These are phyloP conservation scores for Phytophthora fragariae DNA, from an alignment of 352 stramenopile genomes.

Conservation along the genomic window DNA sequence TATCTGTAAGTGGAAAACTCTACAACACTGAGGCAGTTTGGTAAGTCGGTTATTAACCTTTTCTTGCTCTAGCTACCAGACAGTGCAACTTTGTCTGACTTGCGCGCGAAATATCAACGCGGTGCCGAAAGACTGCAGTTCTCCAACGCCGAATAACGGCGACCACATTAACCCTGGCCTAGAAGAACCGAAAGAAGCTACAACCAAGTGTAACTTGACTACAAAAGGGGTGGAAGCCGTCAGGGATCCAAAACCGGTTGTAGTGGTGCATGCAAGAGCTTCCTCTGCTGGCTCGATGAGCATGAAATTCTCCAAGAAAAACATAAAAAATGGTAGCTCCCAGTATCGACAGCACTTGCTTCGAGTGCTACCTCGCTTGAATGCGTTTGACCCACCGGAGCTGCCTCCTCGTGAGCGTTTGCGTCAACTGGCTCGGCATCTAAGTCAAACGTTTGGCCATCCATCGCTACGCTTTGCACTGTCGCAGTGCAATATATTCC, in stretches of 20 bases:
- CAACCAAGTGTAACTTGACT: background rate
- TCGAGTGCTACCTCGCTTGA: constrained; percentile 39
- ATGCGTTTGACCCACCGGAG: constrained; percentile 14
- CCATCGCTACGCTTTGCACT: constrained; percentile 64
- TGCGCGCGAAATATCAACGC: constrained; percentile 46
- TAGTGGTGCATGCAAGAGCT: constrained; percentile 36
- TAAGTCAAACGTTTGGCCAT: constrained; percentile 50
- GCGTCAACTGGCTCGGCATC: constrained; percentile 46
- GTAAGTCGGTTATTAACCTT: background rate
- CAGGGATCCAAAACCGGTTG: constrained; percentile 31
- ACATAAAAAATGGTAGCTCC: constrained; percentile 38
- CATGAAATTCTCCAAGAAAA: constrained; percentile 46
- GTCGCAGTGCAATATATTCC: constrained; percentile 56
- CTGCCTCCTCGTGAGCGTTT: constrained; percentile 36
- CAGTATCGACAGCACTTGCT: constrained; percentile 44
- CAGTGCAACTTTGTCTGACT: constrained; percentile 46
- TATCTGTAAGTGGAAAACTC: constrained; percentile 46
- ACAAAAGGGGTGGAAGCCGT: constrained; percentile 15
- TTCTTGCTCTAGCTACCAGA: constrained; percentile 48
- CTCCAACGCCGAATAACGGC: constrained; percentile 13
- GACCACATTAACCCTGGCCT: background rate
- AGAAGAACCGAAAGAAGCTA: background rate
- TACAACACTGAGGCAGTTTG: background rate
- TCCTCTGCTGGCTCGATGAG: constrained; percentile 37
- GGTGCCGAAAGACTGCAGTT: background rate